Conservation (phyloP, 257 asterid species). For the Striga asiatica region DNA sequence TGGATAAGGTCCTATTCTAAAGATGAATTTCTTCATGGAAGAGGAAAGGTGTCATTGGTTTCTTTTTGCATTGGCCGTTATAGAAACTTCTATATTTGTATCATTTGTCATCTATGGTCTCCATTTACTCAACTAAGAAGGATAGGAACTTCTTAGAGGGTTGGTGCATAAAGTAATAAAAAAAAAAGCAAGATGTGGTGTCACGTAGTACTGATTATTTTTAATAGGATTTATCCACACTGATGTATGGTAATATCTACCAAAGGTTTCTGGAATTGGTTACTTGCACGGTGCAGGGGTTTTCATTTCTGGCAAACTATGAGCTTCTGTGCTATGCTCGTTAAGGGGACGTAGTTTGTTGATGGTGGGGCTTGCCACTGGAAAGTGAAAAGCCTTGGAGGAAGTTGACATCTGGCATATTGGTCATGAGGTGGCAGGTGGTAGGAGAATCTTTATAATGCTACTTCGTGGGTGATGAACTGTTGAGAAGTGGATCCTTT, state of each 20-base stretch:
- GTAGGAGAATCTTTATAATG: background rate
- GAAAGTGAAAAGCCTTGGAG: background rate
- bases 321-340: conserved; percentile 1
- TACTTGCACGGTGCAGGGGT: too few relatives aligned
- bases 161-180: conserved; percentile 1
- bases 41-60: background rate
- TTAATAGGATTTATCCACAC: background rate
- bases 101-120: background rate
- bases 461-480: conserved; percentile 2
- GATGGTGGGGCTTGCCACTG: conserved; percentile 4
- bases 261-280: background rate
- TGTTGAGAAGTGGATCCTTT: background rate
- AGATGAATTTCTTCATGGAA: background rate
- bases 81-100: background rate
- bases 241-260: conserved; percentile 1
- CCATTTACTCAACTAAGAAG: conserved; percentile 2
- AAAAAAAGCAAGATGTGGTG: too few relatives aligned
- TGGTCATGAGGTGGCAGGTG: background rate
- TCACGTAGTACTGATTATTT: too few relatives aligned
- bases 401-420: background rate
- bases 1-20: conserved; percentile 4
- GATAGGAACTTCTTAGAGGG: background rate
- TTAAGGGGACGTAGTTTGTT: conserved; percentile 6
- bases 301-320: too few relatives aligned
- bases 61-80: background rate